Evolutionary conservation across 106 monocot species (phyloP), one percentile per base, ranked within the genome.

Genomic region (Allium fistulosum): DNA sequence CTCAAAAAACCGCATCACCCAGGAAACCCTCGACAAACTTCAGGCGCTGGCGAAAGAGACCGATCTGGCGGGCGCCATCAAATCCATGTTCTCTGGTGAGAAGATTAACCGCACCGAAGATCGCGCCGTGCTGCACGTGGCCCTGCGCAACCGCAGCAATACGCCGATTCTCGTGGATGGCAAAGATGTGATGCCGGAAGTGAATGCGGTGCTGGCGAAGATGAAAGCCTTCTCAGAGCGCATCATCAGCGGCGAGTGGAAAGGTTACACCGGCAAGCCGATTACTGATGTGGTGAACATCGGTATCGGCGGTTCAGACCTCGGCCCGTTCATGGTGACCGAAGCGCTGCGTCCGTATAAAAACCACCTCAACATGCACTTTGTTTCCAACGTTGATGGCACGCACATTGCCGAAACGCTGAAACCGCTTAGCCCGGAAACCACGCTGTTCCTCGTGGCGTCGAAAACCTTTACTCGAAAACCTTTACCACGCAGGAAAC

Each of bases 401-500:
- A 4, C 8, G 4, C 67, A 51, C 17, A 12, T 63, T 5, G 3
- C 4, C 9, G 67, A 67, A 48, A 18, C 46, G 17, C 46, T 48
- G 11, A 11, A 18, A 4, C 48, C 67, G 26, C 18, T n/a, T 16
- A 22, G 15, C 2, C 69, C 69, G 17, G 52, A 69, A 27, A 69
- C 10, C 16, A 69, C 69, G 69, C 69, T 69, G 17, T 51, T 52
- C 52, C 9, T 69, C 52, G 52, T 69, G 22, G 69, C 53, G 11
- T 69, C 69, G 26, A 69, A 69, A 27, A 69, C n/a, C n/a, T n/a
- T n/a, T n/a, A n/a, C n/a, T n/a, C n/a, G n/a, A n/a, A n/a, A n/a
- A n/a, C 53, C 53, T 69, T 69, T 13, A 56, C 17, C 53, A 69
- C 69, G n/a, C 58, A 46, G 22, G 63, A 63, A 22, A 63, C 63